These are phyloP conservation scores for Ammopiptanthus mongolicus DNA, from an alignment of 306 rosid species.

Conservation along the genomic window DNA sequence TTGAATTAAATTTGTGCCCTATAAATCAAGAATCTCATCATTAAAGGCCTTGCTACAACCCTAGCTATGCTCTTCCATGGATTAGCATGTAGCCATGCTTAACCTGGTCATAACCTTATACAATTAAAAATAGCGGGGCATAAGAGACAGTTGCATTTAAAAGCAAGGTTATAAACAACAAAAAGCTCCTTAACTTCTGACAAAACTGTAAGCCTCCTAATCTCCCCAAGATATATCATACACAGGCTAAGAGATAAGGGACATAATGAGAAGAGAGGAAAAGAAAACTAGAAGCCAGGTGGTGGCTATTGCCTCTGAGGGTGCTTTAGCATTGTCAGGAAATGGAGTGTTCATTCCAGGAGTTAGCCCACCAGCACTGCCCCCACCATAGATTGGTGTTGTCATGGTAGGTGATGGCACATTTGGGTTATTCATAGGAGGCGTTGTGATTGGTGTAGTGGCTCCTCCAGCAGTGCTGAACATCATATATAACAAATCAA, in stretches of 20 bases:
- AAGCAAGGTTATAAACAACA: constrained; percentile 30
- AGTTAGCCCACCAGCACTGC: constrained; percentile 23
- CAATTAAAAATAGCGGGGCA: constrained; percentile 5
- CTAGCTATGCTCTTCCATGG: constrained; percentile 30
- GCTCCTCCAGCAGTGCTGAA: constrained; percentile 78
- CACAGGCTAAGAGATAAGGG: constrained; percentile 15
- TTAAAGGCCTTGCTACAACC: constrained; percentile 17
- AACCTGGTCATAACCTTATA: constrained; percentile 33
- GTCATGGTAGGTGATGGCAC: constrained; percentile 37
- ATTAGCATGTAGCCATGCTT: constrained; percentile 21
- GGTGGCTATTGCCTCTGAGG: constrained; percentile 7
- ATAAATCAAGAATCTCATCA: constrained; percentile 23
- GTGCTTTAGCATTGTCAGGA: constrained; percentile 40
- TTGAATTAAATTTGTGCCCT: constrained; percentile 31
- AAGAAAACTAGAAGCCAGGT: constrained; percentile 10
- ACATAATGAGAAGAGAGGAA: constrained; percentile 23
- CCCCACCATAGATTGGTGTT: constrained; percentile 38
- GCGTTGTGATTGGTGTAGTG: constrained; percentile 41
- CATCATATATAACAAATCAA: constrained; percentile 2
- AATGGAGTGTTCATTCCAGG: constrained; percentile 47
- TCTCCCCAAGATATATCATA: constrained; percentile 22
- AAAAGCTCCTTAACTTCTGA: constrained; percentile 40
- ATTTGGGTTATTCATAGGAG: constrained; percentile 35
- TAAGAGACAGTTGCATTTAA: neutral
- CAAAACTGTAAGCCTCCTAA: constrained; percentile 66